Percentiles rank a stretch among this genome's conserved stretches.
Conservation (phyloP, 139 green algal genomes). For the Closterium sp. region DNA sequence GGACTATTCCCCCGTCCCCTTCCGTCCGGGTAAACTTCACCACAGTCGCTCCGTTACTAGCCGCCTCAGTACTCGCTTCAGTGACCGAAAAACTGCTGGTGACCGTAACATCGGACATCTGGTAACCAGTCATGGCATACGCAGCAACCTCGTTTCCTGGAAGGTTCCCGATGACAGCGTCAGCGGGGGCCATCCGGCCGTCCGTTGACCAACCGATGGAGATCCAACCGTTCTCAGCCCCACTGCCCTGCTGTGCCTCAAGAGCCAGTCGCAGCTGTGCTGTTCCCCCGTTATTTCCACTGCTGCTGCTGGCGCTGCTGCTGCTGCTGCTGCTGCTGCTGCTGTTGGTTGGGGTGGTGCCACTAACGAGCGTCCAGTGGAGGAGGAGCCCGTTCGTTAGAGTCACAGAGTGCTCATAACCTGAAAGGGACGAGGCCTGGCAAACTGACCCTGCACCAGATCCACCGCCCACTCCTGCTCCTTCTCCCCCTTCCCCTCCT, state of each 20-base stretch:
- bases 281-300: background rate
- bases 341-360: background rate
- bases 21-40: background rate
- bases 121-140: background rate
- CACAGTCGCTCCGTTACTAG: background rate
- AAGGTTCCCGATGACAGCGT: slow-evolving; percentile 18
- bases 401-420: background rate
- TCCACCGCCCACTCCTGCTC: background rate
- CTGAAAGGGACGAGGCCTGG: background rate
- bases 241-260: background rate
- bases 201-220: slow-evolving; percentile 27
- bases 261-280: background rate
- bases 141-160: background rate
- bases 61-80: background rate
- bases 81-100: background rate
- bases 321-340: background rate
- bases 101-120: background rate
- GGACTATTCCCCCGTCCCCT: background rate
- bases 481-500: background rate
- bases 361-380: background rate
- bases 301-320: background rate
- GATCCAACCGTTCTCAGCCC: slow-evolving; percentile 6
- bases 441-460: background rate
- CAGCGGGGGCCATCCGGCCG: slow-evolving; percentile 2
- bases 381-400: background rate